Conservation (phyloP, 2,329 filamentous ascomycete genomes). For the Westerdykella aurantiaca region DNA sequence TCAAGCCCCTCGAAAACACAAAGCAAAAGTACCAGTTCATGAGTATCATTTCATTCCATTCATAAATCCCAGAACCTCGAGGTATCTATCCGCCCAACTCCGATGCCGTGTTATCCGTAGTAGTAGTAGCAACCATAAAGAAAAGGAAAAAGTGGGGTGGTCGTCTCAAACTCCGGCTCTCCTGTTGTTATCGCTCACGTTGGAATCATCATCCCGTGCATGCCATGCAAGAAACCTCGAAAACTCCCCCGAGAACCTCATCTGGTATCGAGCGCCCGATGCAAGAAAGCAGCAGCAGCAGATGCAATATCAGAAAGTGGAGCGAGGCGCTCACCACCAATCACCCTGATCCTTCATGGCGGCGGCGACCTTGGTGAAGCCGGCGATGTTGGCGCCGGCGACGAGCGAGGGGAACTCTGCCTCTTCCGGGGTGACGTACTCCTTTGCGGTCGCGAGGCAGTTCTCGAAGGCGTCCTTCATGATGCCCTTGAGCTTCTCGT, state of each 20-base stretch:
- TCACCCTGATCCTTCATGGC: slow-evolving; percentile 97
- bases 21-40: slow-evolving; percentile 16
- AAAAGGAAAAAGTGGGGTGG: too few species aligned
- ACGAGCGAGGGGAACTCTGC: slow-evolving; percentile 86
- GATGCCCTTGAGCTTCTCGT: slow-evolving; percentile 82
- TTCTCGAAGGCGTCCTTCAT: slow-evolving; percentile 93
- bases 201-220: too few species aligned
- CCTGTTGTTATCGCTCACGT: too few species aligned
- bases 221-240: too few species aligned
- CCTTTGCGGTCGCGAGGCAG: slow-evolving; percentile 80
- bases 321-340: slow-evolving; percentile 57
- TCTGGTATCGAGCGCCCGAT: not conserved
- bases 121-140: too few species aligned
- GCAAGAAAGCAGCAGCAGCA: slow-evolving; percentile 9
- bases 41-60: not conserved
- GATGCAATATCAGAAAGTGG: not conserved
- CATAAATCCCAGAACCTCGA: too few species aligned
- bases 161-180: too few species aligned
- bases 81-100: too few species aligned
- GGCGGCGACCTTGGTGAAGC: slow-evolving; percentile 90
- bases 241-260: too few species aligned
- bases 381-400: slow-evolving; percentile 93
- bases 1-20: too few species aligned
- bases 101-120: too few species aligned
- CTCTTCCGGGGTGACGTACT: slow-evolving; percentile 73